A percentile compares a stretch with the other conserved stretches of the same genome.
These are phyloP conservation scores for Leishmania aethiopica DNA, from an alignment of 208 protist species.

Conservation along the genomic window DNA sequence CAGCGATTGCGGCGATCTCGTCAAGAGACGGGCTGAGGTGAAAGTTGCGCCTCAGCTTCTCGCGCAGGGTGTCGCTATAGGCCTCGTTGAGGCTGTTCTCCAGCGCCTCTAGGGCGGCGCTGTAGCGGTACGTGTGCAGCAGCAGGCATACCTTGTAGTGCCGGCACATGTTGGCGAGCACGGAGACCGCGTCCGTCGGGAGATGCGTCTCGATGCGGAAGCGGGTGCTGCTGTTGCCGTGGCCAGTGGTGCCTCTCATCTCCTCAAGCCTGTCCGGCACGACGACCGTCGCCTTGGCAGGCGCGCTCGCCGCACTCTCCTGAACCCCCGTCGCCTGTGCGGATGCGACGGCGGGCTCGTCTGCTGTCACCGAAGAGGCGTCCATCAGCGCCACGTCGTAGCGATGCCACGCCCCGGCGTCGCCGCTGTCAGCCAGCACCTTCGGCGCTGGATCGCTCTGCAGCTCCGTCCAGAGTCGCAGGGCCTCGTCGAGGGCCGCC, in stretches of 20 bases:
- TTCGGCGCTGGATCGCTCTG: constrained; percentile 35
- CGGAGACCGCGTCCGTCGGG: constrained; percentile 48
- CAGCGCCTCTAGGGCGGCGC: constrained; percentile 83
- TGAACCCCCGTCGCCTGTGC: not conserved
- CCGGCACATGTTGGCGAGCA: constrained; percentile 59
- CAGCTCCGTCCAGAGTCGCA: constrained; percentile 42
- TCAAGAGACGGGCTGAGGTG: constrained; percentile 65
- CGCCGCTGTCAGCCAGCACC: not conserved
- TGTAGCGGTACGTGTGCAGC: constrained; percentile 85
- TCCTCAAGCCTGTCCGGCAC: not conserved
- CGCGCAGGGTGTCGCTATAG: constrained; percentile 73
- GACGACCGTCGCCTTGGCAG: not conserved
- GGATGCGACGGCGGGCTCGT: not conserved
- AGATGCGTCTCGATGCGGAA: constrained; percentile 37
- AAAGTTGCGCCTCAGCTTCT: constrained; percentile 84
- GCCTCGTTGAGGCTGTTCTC: constrained; percentile 70
- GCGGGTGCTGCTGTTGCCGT: constrained; percentile 8
- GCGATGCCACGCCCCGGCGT: not conserved
- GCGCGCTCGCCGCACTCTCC: not conserved
- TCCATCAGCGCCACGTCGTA: constrained; percentile 22
- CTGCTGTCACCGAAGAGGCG: constrained; percentile 4
- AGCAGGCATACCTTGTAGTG: constrained; percentile 71
- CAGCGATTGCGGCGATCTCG: constrained; percentile 82
- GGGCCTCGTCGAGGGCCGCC: constrained; percentile 49
- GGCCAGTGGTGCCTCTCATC: not conserved